Evolutionary conservation across 192 early-diverging fungal species (phyloP).

Genomic region (Cladochytrium replicatum): DNA sequence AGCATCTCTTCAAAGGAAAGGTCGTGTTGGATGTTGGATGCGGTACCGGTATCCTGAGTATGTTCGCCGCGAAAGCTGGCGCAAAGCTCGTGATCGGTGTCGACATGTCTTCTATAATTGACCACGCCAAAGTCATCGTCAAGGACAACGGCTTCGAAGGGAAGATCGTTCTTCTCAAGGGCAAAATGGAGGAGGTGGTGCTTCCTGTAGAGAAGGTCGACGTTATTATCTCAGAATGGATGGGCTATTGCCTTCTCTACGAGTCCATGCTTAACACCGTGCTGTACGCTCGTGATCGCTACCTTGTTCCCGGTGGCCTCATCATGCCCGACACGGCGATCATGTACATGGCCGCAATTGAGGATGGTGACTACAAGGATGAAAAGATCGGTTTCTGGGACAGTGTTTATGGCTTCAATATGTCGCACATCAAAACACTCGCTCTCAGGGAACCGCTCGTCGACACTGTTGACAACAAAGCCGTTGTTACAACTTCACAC

Average conservation of each 20-base stretch:
- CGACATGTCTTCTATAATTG: constrained; percentile 97
- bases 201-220: constrained; percentile 94
- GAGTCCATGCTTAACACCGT: constrained; percentile 99
- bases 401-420: constrained; percentile 94
- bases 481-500: constrained; percentile 68
- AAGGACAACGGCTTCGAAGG: constrained; percentile 86
- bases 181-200: constrained; percentile 94
- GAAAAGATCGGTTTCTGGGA: constrained; percentile 89
- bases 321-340: constrained; percentile 81
- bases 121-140: constrained; percentile 87
- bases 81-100: constrained; percentile 91
- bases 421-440: constrained; percentile 82
- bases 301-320: constrained; percentile 79
- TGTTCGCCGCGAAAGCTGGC: constrained; percentile 99
- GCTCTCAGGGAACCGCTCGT: constrained; percentile 88
- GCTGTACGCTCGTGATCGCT: constrained; percentile 88
- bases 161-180: constrained; percentile 81
- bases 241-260: constrained; percentile 98
- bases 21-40: constrained; percentile 98
- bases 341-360: constrained; percentile 82
- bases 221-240: constrained; percentile 99
- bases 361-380: constrained; percentile 91
- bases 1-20: constrained; percentile 93
- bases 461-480: constrained; percentile 85
- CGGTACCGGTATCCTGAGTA: constrained; percentile 95